Conservation (phyloP, 495 filamentous ascomycete genomes). For the Aspergillus mulundensis region DNA sequence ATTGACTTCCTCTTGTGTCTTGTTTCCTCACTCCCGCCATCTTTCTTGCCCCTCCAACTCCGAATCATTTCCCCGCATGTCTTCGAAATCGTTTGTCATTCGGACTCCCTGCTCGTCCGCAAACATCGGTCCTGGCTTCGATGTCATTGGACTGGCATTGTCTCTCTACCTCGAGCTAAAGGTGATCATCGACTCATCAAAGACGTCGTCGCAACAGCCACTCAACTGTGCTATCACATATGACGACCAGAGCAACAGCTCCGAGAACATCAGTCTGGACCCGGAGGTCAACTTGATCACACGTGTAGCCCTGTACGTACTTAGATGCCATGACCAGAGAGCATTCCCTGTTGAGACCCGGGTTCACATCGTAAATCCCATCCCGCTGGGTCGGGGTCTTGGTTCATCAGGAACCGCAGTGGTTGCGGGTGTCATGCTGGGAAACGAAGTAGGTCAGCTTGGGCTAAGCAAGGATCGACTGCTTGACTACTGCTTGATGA, state of each 20-base stretch:
- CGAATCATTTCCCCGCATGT: slow-evolving; percentile 16
- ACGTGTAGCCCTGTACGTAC: slow-evolving; percentile 83
- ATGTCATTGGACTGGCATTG: slow-evolving; percentile 91
- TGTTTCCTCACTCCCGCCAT: too few relatives aligned
- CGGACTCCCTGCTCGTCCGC: slow-evolving; percentile 83
- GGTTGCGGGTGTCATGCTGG: slow-evolving; percentile 87
- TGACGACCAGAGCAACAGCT: slow-evolving; percentile 72
- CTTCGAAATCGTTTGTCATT: slow-evolving; percentile 54
- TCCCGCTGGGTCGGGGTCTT: slow-evolving; percentile 83
- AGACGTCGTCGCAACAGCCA: slow-evolving; percentile 50
- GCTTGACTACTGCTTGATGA: slow-evolving; percentile 95
- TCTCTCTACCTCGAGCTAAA: slow-evolving; percentile 84
- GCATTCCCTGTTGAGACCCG: slow-evolving; percentile 80
- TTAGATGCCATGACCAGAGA: slow-evolving; percentile 81
- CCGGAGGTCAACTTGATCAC: slow-evolving; percentile 87
- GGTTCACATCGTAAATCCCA: slow-evolving; percentile 89
- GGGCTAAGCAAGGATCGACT: slow-evolving; percentile 75
- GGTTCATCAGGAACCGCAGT: slow-evolving; percentile 93
- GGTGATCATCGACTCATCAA: slow-evolving; percentile 61
- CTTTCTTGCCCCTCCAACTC: background rate
- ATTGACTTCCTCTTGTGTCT: background rate
- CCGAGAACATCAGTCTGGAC: slow-evolving; percentile 68
- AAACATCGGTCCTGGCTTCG: slow-evolving; percentile 95
- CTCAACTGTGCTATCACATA: slow-evolving; percentile 89
- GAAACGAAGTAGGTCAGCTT: slow-evolving; percentile 80